Evolutionary conservation across 768 basidiomycete species (phyloP), one percentile per base, ranked within the genome.

Genomic region (Pisolithus microcarpus): DNA sequence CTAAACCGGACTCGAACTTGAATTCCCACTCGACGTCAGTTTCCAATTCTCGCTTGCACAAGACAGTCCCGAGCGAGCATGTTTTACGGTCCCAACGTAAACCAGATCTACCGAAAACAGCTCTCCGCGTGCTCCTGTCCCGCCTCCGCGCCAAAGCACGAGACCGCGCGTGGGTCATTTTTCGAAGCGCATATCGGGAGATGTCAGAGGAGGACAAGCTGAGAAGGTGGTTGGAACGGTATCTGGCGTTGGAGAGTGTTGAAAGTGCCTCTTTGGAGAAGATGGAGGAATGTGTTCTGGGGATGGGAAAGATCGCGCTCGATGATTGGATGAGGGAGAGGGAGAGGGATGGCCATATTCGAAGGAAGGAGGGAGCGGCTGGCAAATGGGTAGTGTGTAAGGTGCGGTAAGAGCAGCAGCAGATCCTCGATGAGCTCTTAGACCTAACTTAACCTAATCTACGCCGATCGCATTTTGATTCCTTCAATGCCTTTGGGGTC

Each of bases 401-500:
- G 65, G 62, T 70, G 43, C 68, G 72, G 54, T 76, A 61, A 26
- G 5, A 26, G 26, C 7, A 26, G 26, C 5, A 26, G 5, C 7
- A 7, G 26, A 7, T 26, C 26, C 7, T 26, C 21, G 54, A 84
- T 91, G 37, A 97, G 79, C 38, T 85, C 89, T 58, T 81, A 64
- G 43, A 91, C 85, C 91, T 26, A 95, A n/a, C n/a, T n/a, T n/a
- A n/a, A n/a, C n/a, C n/a, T n/a, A n/a, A n/a, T n/a, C n/a, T n/a
- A n/a, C 80, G 46, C 96, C 95, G 50, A 97, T 74, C 18, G 92
- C 94, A 69, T 98, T 98, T 23, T 92, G 55, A 98, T 83, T 72
- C 95, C 92, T 67, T 93, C 86, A 57, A 92, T 75, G 56, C 70
- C n/a, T n/a, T n/a, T n/a, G n/a, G n/a, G n/a, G n/a, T n/a, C n/a